A percentile compares a stretch with the other conserved stretches of the same genome.
These are phyloP conservation scores for Penicillium sp. DNA, from an alignment of 2,329 filamentous ascomycete species.

Conservation along the genomic window DNA sequence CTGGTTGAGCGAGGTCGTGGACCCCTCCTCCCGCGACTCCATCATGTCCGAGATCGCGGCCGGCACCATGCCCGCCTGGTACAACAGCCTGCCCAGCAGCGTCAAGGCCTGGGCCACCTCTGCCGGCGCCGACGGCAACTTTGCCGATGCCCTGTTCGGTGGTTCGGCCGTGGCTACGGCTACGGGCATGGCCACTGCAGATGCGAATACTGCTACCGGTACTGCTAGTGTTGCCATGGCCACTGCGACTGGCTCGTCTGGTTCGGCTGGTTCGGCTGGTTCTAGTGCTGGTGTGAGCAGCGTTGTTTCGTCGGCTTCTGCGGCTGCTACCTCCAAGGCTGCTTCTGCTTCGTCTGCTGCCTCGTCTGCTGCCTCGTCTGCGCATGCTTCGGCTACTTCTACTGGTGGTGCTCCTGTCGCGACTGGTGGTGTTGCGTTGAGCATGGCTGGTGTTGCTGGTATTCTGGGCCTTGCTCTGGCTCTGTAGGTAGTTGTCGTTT, in stretches of 20 bases:
- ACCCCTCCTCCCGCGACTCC: conserved; percentile 16
- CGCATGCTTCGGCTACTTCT: conserved; percentile 17
- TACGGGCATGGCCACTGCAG: not conserved
- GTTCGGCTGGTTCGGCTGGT: not conserved
- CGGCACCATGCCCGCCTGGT: conserved; percentile 31
- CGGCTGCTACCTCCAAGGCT: not conserved
- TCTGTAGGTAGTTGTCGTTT: conserved; percentile 19
- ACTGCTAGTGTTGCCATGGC: conserved; percentile 6
- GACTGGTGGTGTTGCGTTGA: conserved; percentile 25
- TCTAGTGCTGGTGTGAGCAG: conserved; percentile 4
- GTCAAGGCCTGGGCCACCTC: conserved; percentile 29
- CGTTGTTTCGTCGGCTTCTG: not conserved
- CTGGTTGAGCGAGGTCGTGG: conserved; percentile 20
- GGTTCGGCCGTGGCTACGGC: not conserved
- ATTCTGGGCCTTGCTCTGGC: conserved; percentile 29
- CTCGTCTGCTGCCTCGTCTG: conserved; percentile 9
- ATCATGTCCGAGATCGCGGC: conserved; percentile 22
- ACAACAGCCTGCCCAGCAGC: conserved; percentile 26
- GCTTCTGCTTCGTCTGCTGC: conserved; percentile 6
- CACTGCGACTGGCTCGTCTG: not conserved
- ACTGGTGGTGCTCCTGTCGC: conserved; percentile 27
- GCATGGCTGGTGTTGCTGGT: conserved; percentile 29
- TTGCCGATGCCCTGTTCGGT: not conserved
- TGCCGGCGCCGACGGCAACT: not conserved
- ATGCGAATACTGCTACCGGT: not conserved